Evolutionary conservation across 441 rosid genomes (phyloP).

Genomic region (Breynia disticha): DNA sequence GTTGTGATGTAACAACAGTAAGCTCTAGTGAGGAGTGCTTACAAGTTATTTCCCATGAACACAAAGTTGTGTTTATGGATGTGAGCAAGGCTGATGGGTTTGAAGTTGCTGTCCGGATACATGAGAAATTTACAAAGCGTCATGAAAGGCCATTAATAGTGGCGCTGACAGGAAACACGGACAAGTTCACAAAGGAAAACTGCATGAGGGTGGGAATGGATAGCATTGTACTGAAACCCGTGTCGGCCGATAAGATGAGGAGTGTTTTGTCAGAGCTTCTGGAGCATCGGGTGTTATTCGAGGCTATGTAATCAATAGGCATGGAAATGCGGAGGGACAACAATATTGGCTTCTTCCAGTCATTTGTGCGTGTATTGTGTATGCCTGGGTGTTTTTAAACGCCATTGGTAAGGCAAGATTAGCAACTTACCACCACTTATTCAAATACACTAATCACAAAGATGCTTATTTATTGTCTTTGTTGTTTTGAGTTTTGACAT

Average conservation of each 20-base stretch:
- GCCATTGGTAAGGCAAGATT: too few relatives aligned
- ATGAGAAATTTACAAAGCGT: slow-evolving; percentile 45
- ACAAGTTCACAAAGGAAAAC: slow-evolving; percentile 65
- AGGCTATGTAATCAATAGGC: slow-evolving; percentile 33
- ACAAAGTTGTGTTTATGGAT: slow-evolving; percentile 81
- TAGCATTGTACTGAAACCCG: slow-evolving; percentile 65
- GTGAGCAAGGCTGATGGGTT: slow-evolving; percentile 49
- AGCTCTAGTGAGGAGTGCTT: slow-evolving; percentile 70
- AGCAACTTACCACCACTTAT: too few relatives aligned
- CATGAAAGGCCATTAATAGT: slow-evolving; percentile 75
- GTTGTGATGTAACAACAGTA: slow-evolving; percentile 74
- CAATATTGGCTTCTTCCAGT: too few relatives aligned
- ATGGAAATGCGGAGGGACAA: too few relatives aligned
- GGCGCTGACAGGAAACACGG: slow-evolving; percentile 69
- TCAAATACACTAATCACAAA: too few relatives aligned
- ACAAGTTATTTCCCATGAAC: slow-evolving; percentile 44
- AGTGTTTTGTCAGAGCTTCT: slow-evolving; percentile 55
- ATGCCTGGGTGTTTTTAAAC: too few relatives aligned
- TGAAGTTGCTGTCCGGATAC: slow-evolving; percentile 52
- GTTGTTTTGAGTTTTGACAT: too few relatives aligned
- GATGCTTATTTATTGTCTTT: too few relatives aligned
- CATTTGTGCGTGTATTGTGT: too few relatives aligned
- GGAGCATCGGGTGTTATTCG: slow-evolving; percentile 51
- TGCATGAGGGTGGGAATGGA: slow-evolving; percentile 81
- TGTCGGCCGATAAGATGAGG: slow-evolving; percentile 84